Percentiles rank a stretch among this genome's conserved stretches.
Evolutionary conservation across 768 basidiomycete genomes (phyloP).

Genomic region (Crassisporium funariophilum): DNA sequence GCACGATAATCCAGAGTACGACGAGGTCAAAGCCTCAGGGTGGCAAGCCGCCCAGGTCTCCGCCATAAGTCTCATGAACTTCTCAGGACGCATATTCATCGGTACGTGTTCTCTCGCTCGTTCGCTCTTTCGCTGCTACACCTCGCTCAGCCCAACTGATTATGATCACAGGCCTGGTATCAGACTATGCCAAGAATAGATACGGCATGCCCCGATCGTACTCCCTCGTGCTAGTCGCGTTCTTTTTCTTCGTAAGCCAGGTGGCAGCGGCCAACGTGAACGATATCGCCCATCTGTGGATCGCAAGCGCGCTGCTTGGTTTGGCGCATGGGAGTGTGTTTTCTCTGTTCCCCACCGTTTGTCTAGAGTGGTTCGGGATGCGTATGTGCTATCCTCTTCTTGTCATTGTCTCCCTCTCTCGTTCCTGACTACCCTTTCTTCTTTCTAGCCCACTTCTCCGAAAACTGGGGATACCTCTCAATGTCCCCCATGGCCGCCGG

Average conservation of each 20-base stretch:
- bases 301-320: conserved; percentile 48
- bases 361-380: conserved; percentile 85
- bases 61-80: conserved; percentile 80
- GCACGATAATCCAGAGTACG: conserved; percentile 59
- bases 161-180: conserved; percentile 56
- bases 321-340: conserved; percentile 68
- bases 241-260: conserved; percentile 75
- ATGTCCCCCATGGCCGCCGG: no score
- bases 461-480: no score
- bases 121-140: no score
- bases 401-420: not conserved
- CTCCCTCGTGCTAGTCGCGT: conserved; percentile 64
- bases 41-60: conserved; percentile 90
- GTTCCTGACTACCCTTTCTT: conserved; percentile 32
- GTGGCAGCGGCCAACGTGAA: conserved; percentile 54
- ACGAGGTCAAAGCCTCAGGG: conserved; percentile 64
- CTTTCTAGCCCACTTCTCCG: no score
- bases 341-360: conserved; percentile 65
- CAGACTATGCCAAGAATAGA: conserved; percentile 63
- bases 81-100: conserved; percentile 72
- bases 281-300: conserved; percentile 68
- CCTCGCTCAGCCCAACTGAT: not conserved
- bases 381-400: conserved; percentile 42
- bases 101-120: no score
- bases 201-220: conserved; percentile 66